Conservation (phyloP, 306 rosid genomes). For the Hippophae rhamnoides region DNA sequence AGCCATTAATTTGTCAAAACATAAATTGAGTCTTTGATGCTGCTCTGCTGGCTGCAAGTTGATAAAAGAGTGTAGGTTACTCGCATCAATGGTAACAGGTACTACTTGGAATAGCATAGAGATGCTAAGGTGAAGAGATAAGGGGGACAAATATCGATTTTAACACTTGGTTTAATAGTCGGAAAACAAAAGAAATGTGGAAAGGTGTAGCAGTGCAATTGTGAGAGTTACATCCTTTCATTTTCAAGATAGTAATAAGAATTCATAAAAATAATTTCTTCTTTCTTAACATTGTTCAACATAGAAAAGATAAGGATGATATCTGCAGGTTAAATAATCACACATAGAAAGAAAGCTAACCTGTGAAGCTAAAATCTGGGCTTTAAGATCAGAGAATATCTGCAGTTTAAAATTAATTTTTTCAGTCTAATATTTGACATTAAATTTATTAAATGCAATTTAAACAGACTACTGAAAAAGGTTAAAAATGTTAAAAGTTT, state of each 20-base stretch:
- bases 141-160: no score
- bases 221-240: no score
- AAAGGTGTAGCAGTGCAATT: no score
- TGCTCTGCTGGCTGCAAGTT: slow-evolving; percentile 44
- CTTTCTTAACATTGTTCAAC: no score
- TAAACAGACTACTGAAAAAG: background rate
- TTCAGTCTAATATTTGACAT: background rate
- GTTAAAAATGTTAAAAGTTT: no score
- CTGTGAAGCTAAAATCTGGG: slow-evolving; percentile 47
- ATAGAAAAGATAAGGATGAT: no score
- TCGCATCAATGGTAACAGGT: background rate
- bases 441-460: background rate
- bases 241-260: no score
- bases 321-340: background rate
- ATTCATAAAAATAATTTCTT: no score
- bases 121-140: no score
- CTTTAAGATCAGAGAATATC: slow-evolving; percentile 50
- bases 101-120: background rate
- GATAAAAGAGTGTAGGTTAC: background rate
- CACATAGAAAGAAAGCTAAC: slow-evolving; percentile 20
- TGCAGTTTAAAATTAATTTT: slow-evolving; percentile 20
- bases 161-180: no score
- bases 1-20: slow-evolving; percentile 50
- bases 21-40: slow-evolving; percentile 43
- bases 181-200: no score